These are phyloP conservation scores for Fusarium robinianum DNA, from an alignment of 2,329 filamentous ascomycete species.

Conservation along the genomic window DNA sequence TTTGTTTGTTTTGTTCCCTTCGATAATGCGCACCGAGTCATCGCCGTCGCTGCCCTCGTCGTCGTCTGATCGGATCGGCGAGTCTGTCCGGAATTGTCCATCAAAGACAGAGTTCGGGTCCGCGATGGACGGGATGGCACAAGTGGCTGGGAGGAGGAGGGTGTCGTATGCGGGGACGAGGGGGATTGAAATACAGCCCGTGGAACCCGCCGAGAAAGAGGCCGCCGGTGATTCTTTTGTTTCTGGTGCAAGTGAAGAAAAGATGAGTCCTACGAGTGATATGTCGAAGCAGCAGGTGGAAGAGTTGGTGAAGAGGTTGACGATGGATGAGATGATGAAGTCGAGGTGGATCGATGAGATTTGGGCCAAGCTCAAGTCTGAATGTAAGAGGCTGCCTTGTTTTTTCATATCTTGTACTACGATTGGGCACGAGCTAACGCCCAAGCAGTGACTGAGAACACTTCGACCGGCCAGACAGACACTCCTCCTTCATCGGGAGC, in stretches of 20 bases:
- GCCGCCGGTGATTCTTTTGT: slow-evolving; percentile 19
- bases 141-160: too few relatives aligned
- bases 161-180: not conserved
- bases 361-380: slow-evolving; percentile 35
- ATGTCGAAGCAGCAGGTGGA: slow-evolving; percentile 36
- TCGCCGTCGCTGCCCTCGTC: too few relatives aligned
- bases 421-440: not conserved
- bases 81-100: too few relatives aligned
- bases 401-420: too few relatives aligned
- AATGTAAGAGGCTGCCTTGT: slow-evolving; percentile 21
- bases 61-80: too few relatives aligned
- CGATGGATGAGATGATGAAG: slow-evolving; percentile 37
- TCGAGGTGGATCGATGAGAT: slow-evolving; percentile 35
- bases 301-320: slow-evolving; percentile 29
- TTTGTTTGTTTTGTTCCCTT: too few relatives aligned
- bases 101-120: too few relatives aligned
- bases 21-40: too few relatives aligned
- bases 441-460: slow-evolving; percentile 28
- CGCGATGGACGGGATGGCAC: too few relatives aligned
- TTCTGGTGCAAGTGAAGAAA: slow-evolving; percentile 30
- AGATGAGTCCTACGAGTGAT: slow-evolving; percentile 24
- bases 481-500: slow-evolving; percentile 30
- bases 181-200: slow-evolving; percentile 32
- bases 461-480: slow-evolving; percentile 4
- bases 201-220: slow-evolving; percentile 11